A percentile compares a stretch with the other conserved stretches of the same genome.
phyloP scores from a whole-genome alignment of 1,139 yeast genomes.

The Kodamaea plutei region DNA sequence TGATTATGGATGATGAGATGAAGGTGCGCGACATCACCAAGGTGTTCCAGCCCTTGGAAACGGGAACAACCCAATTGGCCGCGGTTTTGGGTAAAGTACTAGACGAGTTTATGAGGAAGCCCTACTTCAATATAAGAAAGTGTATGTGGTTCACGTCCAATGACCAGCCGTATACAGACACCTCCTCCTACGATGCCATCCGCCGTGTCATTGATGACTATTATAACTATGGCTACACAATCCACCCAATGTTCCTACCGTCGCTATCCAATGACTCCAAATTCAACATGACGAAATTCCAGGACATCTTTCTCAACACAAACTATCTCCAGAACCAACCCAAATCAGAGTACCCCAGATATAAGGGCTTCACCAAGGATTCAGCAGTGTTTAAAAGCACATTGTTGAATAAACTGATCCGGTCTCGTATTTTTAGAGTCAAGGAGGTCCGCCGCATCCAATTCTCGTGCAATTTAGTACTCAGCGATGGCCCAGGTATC shows the following conservation, averaged over 20 bases:
- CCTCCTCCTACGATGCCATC: constrained; percentile 33
- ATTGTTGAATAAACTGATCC: constrained; percentile 43
- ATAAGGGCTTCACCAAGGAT: constrained; percentile 8
- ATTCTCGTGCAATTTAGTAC: constrained; percentile 53
- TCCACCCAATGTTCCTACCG: constrained; percentile 61
- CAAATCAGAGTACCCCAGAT: constrained; percentile 8
- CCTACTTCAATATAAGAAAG: constrained; percentile 32
- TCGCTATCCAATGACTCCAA: constrained; percentile 1
- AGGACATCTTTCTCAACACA: constrained; percentile 51
- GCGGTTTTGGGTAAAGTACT: constrained; percentile 30
- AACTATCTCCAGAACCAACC: constrained; percentile 23
- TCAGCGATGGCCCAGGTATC: constrained; percentile 34
- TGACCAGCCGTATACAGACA: constrained; percentile 27
- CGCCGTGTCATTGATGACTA: constrained; percentile 59
- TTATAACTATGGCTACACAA: constrained; percentile 14
- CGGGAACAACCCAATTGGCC: constrained; percentile 18
- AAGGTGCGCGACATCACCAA: constrained; percentile 15
- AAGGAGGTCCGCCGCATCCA: constrained; percentile 61
- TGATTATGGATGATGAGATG: constrained; percentile 27
- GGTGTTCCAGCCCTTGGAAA: constrained; percentile 14
- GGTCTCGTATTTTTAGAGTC: constrained; percentile 48
- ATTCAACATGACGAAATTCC: constrained; percentile 53
- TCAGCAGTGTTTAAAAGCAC: constrained; percentile 28
- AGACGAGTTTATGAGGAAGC: constrained; percentile 30
- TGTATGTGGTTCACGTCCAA: constrained; percentile 43